phyloP scores from a whole-genome alignment of 2,329 filamentous ascomycete species.

The Xylariales sp. region DNA sequence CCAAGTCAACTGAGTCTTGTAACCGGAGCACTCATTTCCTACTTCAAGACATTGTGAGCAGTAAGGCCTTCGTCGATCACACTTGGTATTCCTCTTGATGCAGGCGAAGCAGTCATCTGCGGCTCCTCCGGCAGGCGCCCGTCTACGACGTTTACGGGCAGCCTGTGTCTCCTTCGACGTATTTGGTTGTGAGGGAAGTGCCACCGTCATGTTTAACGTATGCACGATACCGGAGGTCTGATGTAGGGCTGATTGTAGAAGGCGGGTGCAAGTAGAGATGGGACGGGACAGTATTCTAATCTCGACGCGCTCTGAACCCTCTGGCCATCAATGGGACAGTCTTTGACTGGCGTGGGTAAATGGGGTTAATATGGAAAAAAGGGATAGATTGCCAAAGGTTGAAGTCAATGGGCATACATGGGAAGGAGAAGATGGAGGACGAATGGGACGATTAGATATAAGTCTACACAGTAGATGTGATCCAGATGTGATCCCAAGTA shows the following conservation, averaged over 20 bases:
- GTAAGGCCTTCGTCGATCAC: slow-evolving; percentile 87
- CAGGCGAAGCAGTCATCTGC: slow-evolving; percentile 95
- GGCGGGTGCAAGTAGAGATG: slow-evolving; percentile 17
- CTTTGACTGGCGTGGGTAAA: slow-evolving; percentile 38
- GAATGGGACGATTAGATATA: slow-evolving; percentile 29
- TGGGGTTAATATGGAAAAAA: slow-evolving; percentile 37
- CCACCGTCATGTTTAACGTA: slow-evolving; percentile 42
- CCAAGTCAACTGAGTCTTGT: slow-evolving; percentile 96
- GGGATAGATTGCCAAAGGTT: slow-evolving; percentile 27
- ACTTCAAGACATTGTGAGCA: slow-evolving; percentile 91
- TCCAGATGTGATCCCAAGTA: no score
- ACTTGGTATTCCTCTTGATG: slow-evolving; percentile 75
- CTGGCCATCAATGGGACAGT: slow-evolving; percentile 27
- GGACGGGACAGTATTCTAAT: slow-evolving; percentile 19
- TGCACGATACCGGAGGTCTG: slow-evolving; percentile 17
- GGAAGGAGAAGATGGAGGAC: slow-evolving; percentile 27
- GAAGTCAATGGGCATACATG: slow-evolving; percentile 29
- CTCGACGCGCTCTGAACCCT: slow-evolving; percentile 22
- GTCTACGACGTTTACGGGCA: slow-evolving; percentile 71
- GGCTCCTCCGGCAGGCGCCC: slow-evolving; percentile 82
- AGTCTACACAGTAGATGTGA: slow-evolving; percentile 24
- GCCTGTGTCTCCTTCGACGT: slow-evolving; percentile 48
- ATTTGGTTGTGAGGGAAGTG: slow-evolving; percentile 40
- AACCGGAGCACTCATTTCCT: slow-evolving; percentile 89
- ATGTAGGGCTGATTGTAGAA: slow-evolving; percentile 15